Percentiles rank a stretch among this genome's conserved stretches.
phyloP scores from a whole-genome alignment of 768 basidiomycete genomes.

The Rhizopogon roseolus region DNA sequence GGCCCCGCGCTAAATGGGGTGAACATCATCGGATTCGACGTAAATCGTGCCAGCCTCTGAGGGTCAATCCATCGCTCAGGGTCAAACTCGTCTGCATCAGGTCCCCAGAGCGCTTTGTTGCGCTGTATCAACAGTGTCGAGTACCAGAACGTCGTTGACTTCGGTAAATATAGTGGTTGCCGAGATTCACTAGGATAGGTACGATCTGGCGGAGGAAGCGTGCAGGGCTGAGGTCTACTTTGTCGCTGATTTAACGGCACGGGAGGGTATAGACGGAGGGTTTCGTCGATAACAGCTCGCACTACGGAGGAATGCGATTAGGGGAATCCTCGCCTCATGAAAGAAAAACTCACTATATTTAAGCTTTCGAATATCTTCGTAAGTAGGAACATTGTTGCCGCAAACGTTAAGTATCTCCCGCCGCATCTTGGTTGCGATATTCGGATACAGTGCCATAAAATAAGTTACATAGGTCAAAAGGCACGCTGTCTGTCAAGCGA shows the following conservation, averaged over 20 bases:
- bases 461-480: constrained; percentile 68
- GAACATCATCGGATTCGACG: constrained; percentile 63
- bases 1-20: constrained; percentile 74
- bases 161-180: constrained; percentile 55
- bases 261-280: constrained; percentile 72
- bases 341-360: constrained; percentile 54
- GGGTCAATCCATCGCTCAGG: constrained; percentile 76
- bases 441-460: constrained; percentile 61
- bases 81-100: constrained; percentile 71
- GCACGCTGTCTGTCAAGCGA: constrained; percentile 51
- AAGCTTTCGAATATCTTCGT: constrained; percentile 52
- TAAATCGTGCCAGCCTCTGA: constrained; percentile 42
- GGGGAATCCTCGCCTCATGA: background rate
- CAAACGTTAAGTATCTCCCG: constrained; percentile 57
- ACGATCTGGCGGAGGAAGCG: constrained; percentile 47
- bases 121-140: constrained; percentile 63
- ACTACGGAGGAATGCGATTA: constrained; percentile 33
- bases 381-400: constrained; percentile 47
- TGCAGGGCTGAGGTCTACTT: constrained; percentile 41
- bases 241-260: constrained; percentile 71
- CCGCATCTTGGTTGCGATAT: constrained; percentile 47
- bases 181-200: constrained; percentile 35
- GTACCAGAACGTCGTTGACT: constrained; percentile 51
- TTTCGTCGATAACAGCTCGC: constrained; percentile 77
- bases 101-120: constrained; percentile 65